Conservation (phyloP, 345 rosid species). For the Durio zibethinus region DNA sequence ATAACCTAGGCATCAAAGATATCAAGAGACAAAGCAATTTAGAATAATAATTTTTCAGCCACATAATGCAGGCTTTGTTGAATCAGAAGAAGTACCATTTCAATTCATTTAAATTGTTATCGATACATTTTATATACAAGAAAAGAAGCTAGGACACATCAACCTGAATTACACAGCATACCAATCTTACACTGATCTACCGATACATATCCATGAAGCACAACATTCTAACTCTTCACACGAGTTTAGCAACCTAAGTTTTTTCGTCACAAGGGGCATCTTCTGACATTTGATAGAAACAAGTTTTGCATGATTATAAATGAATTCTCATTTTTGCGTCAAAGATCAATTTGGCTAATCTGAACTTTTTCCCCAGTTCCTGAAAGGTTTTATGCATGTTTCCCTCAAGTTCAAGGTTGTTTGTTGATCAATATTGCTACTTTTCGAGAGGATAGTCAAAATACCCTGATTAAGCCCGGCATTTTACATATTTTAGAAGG, state of each 20-base stretch:
- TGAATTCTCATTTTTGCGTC: not conserved
- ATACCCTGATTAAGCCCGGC: not conserved
- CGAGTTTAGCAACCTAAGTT: not conserved
- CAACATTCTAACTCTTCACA: not conserved
- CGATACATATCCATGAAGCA: not conserved
- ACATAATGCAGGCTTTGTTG: not conserved
- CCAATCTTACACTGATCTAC: not conserved
- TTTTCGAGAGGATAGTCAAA: no score
- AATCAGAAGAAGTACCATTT: not conserved
- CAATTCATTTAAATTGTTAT: not conserved
- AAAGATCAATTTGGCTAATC: not conserved
- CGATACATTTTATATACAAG: not conserved
- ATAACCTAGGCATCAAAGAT: conserved; percentile 43
- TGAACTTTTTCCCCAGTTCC: not conserved
- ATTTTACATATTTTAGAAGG: not conserved
- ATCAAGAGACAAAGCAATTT: not conserved
- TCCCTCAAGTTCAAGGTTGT: not conserved
- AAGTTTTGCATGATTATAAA: not conserved
- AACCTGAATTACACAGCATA: not conserved
- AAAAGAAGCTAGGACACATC: not conserved
- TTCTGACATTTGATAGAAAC: not conserved
- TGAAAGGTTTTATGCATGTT: not conserved
- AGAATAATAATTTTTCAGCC: no score
- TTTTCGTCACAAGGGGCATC: not conserved
- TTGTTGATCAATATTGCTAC: no score